phyloP scores from a whole-genome alignment of 148 eudicot species.

The Oxyria digyna region DNA sequence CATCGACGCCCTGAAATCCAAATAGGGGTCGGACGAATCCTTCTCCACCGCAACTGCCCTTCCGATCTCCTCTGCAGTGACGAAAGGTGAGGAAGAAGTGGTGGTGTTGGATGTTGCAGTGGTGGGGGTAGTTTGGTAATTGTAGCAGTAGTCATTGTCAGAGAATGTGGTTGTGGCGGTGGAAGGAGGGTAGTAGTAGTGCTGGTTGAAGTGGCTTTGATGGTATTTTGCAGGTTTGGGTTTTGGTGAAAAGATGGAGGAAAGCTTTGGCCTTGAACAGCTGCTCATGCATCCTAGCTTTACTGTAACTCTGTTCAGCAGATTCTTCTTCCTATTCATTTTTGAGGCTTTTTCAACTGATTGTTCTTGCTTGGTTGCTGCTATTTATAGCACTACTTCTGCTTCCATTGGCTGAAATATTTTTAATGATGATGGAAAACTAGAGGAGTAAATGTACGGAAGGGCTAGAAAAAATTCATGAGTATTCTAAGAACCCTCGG shows the following conservation, averaged over 20 bases:
- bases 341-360: neutral
- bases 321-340: neutral
- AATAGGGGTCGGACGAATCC: slow-evolving; percentile 79
- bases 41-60: slow-evolving; percentile 84
- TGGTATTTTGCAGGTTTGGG: slow-evolving; percentile 7
- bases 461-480: neutral
- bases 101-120: slow-evolving; percentile 7
- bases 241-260: slow-evolving; percentile 11
- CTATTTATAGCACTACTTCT: neutral
- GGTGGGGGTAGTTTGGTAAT: slow-evolving; percentile 2
- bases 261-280: slow-evolving; percentile 10
- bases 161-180: slow-evolving; percentile 13
- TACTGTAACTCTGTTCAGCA: neutral
- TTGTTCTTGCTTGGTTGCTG: neutral
- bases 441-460: neutral
- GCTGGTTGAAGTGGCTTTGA: slow-evolving; percentile 2
- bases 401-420: neutral
- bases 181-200: neutral
- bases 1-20: slow-evolving; percentile 82
- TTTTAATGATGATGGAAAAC: neutral
- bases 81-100: slow-evolving; percentile 10
- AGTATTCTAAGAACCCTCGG: neutral
- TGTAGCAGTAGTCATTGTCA: slow-evolving; percentile 10
- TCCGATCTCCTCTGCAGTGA: slow-evolving; percentile 31
- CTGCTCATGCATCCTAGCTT: slow-evolving; percentile 10